Base-by-base conservation (phyloP, 371 early-diverging fungal species). In the Lichtheimia hyalospora region DNA sequence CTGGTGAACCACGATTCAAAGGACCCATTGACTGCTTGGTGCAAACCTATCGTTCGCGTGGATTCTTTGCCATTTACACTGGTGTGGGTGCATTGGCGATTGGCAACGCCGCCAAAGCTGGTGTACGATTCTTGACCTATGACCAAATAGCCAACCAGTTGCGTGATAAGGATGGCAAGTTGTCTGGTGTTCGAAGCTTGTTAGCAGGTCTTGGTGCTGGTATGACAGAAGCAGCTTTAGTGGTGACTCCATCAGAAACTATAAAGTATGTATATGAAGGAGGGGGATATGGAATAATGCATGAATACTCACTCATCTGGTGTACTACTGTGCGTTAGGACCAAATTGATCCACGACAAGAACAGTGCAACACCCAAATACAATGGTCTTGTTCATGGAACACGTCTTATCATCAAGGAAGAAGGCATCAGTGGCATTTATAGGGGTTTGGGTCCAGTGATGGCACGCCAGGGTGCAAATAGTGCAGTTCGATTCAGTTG, bases 401-500 rank as follows among this genome's bases (percentile, higher is more conserved):
- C 70, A 27, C 41, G 54, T 5, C 55, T 66, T 8, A 91, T 94
- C 48, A 66, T 95, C 27, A 79, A 79, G 2, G 82, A 84, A 20
- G 92, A 92, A 56, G 96, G 96, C 6, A 44, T 94, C n/a, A 73
- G 75, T 18, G 96, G 96, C 15, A 79, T 96, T 39, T 96, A 95
- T 69, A 85, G 94, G 3, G 98, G 96, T 7, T 73, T 95, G 14
- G 86, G 87, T 3, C 90, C 98, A 3, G 96, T 95, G 14, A 88
- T 96, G 84, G 88, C 91, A 25, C 81, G 96, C 8, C 96, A 96
- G 71, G 96, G 94, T 10, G 96, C 95, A 27, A 96, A 95, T 65
- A 89, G 89, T 58, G 95, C 95, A 6, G 93, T 97, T 6, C 83
- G 97, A 48, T 89, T 97, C 69, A 88, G 90, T 3, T 84, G 86